Percentiles rank a stretch among this genome's conserved stretches.
These are phyloP conservation scores for Cocos nucifera DNA, from an alignment of 176 grass and related monocot genomes.

Conservation along the genomic window DNA sequence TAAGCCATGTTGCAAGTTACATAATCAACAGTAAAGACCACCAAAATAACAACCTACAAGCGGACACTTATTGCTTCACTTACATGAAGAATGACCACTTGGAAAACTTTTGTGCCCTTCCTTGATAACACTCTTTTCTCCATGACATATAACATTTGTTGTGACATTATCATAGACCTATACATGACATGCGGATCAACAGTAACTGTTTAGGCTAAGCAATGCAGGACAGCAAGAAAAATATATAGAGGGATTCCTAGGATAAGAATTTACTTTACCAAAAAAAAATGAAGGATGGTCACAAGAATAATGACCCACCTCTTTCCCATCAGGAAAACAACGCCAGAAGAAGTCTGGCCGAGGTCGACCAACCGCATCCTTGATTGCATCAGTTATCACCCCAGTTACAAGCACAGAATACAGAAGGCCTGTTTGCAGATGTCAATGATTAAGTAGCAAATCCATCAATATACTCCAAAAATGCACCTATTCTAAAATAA, in stretches of 20 bases:
- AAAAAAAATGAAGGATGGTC: conserved; percentile 6
- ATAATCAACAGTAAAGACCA: neutral
- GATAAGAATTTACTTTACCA: neutral
- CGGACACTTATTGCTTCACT: neutral
- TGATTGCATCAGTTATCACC: conserved; percentile 92
- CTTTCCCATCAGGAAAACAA: conserved; percentile 95
- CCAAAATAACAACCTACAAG: too few relatives aligned
- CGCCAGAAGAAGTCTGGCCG: conserved; percentile 98
- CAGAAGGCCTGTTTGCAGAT: conserved; percentile 55
- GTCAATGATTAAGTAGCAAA: neutral
- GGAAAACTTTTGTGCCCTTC: conserved; percentile 98
- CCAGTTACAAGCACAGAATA: conserved; percentile 92
- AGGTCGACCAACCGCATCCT: conserved; percentile 87
- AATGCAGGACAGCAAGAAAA: neutral
- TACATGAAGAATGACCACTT: conserved; percentile 84
- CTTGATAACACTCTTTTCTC: conserved; percentile 65
- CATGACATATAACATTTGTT: conserved; percentile 70
- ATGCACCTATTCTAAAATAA: neutral
- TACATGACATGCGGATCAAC: conserved; percentile 1
- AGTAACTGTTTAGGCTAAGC: neutral
- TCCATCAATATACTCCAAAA: neutral
- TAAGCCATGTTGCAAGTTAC: too few relatives aligned
- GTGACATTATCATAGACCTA: conserved; percentile 81
- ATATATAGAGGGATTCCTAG: neutral
- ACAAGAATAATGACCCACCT: conserved; percentile 27